Evolutionary conservation across 2,329 filamentous ascomycete species (phyloP).

Genomic region (Achaetomium macrosporum): DNA sequence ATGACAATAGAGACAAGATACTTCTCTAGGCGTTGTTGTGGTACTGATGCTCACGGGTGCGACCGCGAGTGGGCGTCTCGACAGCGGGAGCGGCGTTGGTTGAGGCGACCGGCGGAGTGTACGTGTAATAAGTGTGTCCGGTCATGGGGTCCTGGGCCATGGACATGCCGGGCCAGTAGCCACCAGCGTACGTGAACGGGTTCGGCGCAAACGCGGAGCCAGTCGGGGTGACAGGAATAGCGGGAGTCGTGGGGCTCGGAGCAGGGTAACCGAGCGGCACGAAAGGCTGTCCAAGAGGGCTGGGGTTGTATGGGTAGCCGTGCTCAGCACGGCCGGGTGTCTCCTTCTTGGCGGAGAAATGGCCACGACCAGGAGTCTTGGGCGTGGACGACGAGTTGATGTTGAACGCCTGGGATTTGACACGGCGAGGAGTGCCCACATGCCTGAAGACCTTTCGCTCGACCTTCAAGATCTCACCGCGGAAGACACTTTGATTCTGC

Average conservation of each 20-base stretch:
- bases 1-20: background rate
- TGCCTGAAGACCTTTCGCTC: conserved; percentile 19
- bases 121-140: conserved; percentile 10
- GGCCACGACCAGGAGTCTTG: conserved; percentile 5
- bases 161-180: conserved; percentile 10
- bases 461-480: conserved; percentile 11
- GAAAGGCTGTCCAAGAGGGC: background rate
- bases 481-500: conserved; percentile 6
- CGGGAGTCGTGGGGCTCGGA: background rate
- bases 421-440: conserved; percentile 7
- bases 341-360: background rate
- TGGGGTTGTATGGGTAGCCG: background rate
- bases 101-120: conserved; percentile 4
- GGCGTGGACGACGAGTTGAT: conserved; percentile 5
- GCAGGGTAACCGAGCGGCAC: background rate
- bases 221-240: conserved; percentile 7
- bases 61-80: conserved; percentile 6
- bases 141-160: conserved; percentile 10
- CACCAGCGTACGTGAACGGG: conserved; percentile 8
- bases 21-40: background rate
- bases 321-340: background rate
- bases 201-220: background rate
- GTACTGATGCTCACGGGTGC: background rate
- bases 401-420: conserved; percentile 13
- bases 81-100: background rate